Conservation (phyloP, 352 stramenopile species). For the Elongisporangium prolatum region DNA sequence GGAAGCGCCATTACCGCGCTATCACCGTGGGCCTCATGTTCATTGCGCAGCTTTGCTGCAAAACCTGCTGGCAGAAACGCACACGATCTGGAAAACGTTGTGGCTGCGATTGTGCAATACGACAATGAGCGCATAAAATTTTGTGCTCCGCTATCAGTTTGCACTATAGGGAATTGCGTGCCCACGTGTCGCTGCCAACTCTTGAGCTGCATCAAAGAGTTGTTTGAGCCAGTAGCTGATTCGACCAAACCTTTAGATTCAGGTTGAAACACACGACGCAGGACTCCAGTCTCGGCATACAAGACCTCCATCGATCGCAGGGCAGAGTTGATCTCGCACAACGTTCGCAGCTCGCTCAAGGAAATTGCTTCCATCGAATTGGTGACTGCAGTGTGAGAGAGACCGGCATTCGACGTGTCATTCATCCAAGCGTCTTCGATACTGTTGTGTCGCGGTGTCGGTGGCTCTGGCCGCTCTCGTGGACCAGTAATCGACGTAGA, state of each 20-base stretch:
- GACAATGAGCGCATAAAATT: conserved; percentile 30
- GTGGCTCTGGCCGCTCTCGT: not conserved
- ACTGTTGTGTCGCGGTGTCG: not conserved
- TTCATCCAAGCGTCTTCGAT: not conserved
- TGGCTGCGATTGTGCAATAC: conserved; percentile 38
- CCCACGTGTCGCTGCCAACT: conserved; percentile 2
- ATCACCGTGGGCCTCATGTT: conserved; percentile 2
- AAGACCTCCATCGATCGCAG: conserved; percentile 33
- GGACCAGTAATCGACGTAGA: conserved; percentile 8
- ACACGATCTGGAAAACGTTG: conserved; percentile 7
- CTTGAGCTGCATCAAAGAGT: not conserved
- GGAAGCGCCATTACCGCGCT: not conserved
- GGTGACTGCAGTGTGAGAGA: conserved; percentile 3
- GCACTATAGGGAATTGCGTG: conserved; percentile 27
- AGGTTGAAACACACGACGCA: not conserved
- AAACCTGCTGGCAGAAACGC: conserved; percentile 13
- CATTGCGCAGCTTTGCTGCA: conserved; percentile 1
- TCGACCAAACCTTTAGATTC: not conserved
- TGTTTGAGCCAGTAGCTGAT: not conserved
- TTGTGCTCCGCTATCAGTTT: not conserved
- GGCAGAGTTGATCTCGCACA: conserved; percentile 29
- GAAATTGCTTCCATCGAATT: conserved; percentile 32
- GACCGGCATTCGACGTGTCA: not conserved
- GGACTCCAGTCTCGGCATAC: conserved; percentile 22
- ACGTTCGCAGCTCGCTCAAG: conserved; percentile 22